Evolutionary conservation across 2,329 filamentous ascomycete genomes (phyloP), one percentile per base, ranked within the genome.

Genomic region (Chalaropsis thielavioides): DNA sequence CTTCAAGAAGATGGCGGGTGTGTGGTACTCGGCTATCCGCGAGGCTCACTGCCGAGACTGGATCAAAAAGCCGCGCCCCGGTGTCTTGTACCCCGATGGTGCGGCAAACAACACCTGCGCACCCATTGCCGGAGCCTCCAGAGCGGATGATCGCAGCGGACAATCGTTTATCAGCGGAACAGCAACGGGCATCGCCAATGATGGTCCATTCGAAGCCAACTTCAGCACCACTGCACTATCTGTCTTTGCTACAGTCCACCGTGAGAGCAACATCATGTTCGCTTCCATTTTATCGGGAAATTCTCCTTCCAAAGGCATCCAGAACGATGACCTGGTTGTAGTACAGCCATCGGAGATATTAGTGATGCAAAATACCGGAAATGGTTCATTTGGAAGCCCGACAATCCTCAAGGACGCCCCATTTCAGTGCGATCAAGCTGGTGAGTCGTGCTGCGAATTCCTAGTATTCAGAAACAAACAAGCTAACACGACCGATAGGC

Each of bases 1-100:
- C 3, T 77, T 77, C 66, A 66, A 69, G 54, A 76, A 77, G 70
- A 78, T 78, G 76, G 76, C 76, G 40, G 69, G 70, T 22, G 67
- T 75, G 7, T 77, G 75, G 74, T 71, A 72, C 63, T 64, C 58
- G 0, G 70, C 71, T 24, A 70, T 75, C 61, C 67, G 69, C 63
- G 69, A 72, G 43, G 73, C 72, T 7, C 58, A 67, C 19, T 67
- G 67, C 8, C 44, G 51, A 2, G 68, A 60, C 38, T 67, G 67
- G 64, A 44, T 71, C 19, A 63, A 67, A 7, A 22, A 40, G 1
- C 68, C 69, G 6, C 44, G 3, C 24, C 11, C 62, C 17, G 63
- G 62, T 15, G 63, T 67, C 15, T 5, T 58, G 15, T 66, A 64
- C 31, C 19, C 54, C 2, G 67, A 68, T 22, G 41, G 43, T 10